These are phyloP conservation scores for Ligustrum vulgare DNA, from an alignment of 257 asterid genomes.

Conservation along the genomic window DNA sequence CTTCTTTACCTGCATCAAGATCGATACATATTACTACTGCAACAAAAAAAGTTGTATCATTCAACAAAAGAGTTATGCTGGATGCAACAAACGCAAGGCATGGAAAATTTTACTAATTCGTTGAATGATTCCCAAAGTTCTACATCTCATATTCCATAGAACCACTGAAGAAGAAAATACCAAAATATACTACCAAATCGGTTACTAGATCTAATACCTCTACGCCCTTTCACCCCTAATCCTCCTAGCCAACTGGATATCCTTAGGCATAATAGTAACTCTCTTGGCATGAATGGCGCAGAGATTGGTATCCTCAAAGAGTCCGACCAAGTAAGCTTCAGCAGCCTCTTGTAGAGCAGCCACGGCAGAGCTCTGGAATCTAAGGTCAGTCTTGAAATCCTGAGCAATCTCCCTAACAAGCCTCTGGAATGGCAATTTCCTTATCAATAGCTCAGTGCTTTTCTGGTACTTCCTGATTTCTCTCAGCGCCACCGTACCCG, in stretches of 20 bases:
- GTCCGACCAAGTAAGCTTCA: constrained; percentile 3
- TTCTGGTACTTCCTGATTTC: constrained; percentile 7
- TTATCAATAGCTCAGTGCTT: neutral
- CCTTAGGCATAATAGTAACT: neutral
- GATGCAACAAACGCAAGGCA: neutral
- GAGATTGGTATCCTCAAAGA: constrained; percentile 5
- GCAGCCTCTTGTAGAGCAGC: constrained; percentile 4
- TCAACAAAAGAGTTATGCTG: too few species aligned
- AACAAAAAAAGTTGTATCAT: too few species aligned
- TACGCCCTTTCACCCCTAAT: constrained; percentile 6
- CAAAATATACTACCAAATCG: neutral
- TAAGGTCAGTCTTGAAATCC: neutral
- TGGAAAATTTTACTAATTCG: neutral
- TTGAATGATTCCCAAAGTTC: neutral
- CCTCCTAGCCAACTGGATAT: constrained; percentile 6
- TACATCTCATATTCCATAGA: neutral
- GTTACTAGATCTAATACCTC: neutral
- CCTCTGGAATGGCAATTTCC: constrained; percentile 5
- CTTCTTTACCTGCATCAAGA: too few species aligned
- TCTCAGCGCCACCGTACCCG: neutral
- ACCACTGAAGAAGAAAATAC: neutral
- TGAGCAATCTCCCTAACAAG: constrained; percentile 5
- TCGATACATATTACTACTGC: too few species aligned
- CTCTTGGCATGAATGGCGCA: neutral
- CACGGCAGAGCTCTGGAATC: constrained; percentile 6